These are phyloP conservation scores for Calonectria hawksworthii DNA, from an alignment of 2,329 filamentous ascomycete species.

Conservation along the genomic window DNA sequence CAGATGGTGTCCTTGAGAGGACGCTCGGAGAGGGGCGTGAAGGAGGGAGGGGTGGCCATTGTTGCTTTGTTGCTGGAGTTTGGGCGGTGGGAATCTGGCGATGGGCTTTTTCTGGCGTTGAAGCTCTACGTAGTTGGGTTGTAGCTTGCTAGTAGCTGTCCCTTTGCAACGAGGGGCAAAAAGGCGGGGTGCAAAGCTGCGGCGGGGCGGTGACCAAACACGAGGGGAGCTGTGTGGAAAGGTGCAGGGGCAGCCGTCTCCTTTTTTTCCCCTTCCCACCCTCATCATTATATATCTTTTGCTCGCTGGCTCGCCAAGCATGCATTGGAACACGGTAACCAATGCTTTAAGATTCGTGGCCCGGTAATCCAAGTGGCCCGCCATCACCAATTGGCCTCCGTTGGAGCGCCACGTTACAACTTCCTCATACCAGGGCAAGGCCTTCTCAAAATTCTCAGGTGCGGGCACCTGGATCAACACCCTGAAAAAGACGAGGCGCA, in stretches of 20 bases:
- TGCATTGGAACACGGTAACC: neutral
- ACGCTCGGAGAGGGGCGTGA: conserved; percentile 84
- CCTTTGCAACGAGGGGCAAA: conserved; percentile 24
- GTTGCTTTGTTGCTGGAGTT: conserved; percentile 28
- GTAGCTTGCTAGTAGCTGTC: conserved; percentile 10
- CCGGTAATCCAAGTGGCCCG: neutral
- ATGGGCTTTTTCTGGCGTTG: conserved; percentile 14
- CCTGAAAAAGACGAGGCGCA: conserved; percentile 6
- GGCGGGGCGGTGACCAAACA: conserved; percentile 33
- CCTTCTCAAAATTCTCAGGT: neutral
- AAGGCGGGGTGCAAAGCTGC: conserved; percentile 21
- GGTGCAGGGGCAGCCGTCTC: neutral
- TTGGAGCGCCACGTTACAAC: conserved; percentile 8
- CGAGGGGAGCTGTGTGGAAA: conserved; percentile 5
- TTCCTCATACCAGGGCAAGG: neutral
- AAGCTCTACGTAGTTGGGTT: conserved; percentile 8
- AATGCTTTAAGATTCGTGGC: neutral
- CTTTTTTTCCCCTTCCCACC: neutral
- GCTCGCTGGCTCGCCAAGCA: neutral
- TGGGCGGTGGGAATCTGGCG: neutral
- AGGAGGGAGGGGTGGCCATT: conserved; percentile 62
- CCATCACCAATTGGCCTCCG: neutral
- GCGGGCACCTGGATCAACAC: neutral
- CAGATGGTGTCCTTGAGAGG: conserved; percentile 93
- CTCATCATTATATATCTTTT: neutral